A percentile compares a stretch with the other conserved stretches of the same genome.
These are phyloP conservation scores for Ceratocystis huliohia DNA, from an alignment of 2,329 filamentous ascomycete genomes.

Conservation along the genomic window DNA sequence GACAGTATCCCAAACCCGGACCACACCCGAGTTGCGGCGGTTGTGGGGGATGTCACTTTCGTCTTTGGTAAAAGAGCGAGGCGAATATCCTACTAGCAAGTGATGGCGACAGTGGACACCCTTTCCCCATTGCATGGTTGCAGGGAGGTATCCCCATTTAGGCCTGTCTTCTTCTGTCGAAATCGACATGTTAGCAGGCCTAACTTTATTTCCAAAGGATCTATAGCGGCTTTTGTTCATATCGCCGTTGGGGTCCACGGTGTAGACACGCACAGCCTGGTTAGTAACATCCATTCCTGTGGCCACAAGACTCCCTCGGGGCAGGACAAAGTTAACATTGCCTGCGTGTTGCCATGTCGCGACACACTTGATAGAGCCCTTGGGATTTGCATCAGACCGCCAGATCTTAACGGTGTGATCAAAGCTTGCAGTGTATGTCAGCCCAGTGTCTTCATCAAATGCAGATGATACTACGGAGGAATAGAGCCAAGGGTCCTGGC, in stretches of 20 bases:
- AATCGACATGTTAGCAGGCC: neutral
- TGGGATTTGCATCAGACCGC: slow-evolving; percentile 29
- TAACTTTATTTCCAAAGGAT: slow-evolving; percentile 25
- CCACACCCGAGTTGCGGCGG: slow-evolving; percentile 44
- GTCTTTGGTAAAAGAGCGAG: slow-evolving; percentile 39
- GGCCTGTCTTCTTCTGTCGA: neutral
- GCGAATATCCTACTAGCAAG: slow-evolving; percentile 50
- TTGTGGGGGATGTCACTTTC: slow-evolving; percentile 48
- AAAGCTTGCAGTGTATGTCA: slow-evolving; percentile 48
- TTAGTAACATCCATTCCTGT: slow-evolving; percentile 45
- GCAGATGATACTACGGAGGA: slow-evolving; percentile 51
- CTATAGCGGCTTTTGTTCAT: slow-evolving; percentile 30
- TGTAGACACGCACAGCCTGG: slow-evolving; percentile 46
- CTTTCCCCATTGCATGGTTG: slow-evolving; percentile 50
- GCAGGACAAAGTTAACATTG: slow-evolving; percentile 50
- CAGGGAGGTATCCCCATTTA: slow-evolving; percentile 50
- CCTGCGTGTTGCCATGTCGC: slow-evolving; percentile 44
- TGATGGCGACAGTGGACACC: slow-evolving; percentile 36
- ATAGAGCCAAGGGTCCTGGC: slow-evolving; percentile 51
- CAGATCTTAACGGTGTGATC: slow-evolving; percentile 50
- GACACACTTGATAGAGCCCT: slow-evolving; percentile 31
- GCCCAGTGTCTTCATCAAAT: slow-evolving; percentile 34
- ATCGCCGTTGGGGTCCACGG: slow-evolving; percentile 29
- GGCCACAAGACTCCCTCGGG: slow-evolving; percentile 37
- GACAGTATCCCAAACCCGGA: slow-evolving; percentile 45